Conservation (phyloP, 768 basidiomycete genomes). For the Trametes gibbosa region DNA sequence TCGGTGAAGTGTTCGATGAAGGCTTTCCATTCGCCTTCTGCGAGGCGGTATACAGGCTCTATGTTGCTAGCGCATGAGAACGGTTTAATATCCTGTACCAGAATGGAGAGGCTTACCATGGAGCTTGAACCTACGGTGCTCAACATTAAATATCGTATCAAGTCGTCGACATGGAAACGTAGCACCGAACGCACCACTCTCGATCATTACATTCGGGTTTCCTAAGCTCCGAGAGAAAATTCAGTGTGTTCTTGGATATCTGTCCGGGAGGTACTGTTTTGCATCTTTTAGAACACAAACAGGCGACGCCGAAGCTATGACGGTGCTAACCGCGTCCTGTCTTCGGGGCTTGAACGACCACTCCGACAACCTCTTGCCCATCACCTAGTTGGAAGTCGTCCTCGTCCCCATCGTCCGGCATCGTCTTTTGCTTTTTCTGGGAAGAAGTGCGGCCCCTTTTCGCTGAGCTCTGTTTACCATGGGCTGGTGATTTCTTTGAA, state of each 20-base stretch:
- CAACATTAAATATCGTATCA: neutral
- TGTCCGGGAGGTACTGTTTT: conserved; percentile 69
- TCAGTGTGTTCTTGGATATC: conserved; percentile 81
- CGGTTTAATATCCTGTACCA: neutral
- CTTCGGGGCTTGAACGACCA: conserved; percentile 77
- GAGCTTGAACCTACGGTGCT: conserved; percentile 6
- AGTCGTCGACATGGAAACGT: neutral
- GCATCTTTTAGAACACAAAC: neutral
- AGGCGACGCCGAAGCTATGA: neutral
- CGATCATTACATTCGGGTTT: conserved; percentile 82
- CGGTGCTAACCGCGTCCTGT: conserved; percentile 65
- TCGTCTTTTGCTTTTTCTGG: conserved; percentile 24
- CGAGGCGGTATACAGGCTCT: conserved; percentile 79
- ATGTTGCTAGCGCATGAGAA: neutral
- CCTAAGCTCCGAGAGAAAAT: conserved; percentile 69
- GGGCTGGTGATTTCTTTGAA: conserved; percentile 7
- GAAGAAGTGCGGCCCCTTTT: neutral
- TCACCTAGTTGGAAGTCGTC: conserved; percentile 51
- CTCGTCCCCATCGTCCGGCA: conserved; percentile 40
- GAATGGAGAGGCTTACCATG: neutral
- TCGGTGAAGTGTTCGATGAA: conserved; percentile 75
- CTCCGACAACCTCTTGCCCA: conserved; percentile 70
- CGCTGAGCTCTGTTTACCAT: neutral
- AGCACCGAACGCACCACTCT: conserved; percentile 54
- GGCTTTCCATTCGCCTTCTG: conserved; percentile 86